phyloP scores from a whole-genome alignment of 1,284 basidiomycete species.

The Volvariella surrecta region DNA sequence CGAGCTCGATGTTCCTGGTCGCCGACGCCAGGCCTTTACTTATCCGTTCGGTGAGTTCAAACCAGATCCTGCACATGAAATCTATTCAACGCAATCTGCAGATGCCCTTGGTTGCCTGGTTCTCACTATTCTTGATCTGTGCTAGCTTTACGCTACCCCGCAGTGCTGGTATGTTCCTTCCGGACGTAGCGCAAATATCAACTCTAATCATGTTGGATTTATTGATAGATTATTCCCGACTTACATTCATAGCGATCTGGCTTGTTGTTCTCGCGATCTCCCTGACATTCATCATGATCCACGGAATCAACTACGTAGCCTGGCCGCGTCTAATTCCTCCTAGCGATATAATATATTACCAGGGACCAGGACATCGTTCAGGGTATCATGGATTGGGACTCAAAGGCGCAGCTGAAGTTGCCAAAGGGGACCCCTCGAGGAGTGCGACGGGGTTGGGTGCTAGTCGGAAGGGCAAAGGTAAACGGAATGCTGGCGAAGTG shows the following conservation, averaged over 20 bases:
- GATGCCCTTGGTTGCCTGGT: slow-evolving; percentile 81
- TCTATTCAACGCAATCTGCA: slow-evolving; percentile 21
- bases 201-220: slow-evolving; percentile 6
- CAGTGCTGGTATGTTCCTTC: slow-evolving; percentile 59
- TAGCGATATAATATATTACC: slow-evolving; percentile 80
- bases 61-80: neutral
- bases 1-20: slow-evolving; percentile 58
- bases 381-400: slow-evolving; percentile 72
- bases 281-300: slow-evolving; percentile 63
- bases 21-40: slow-evolving; percentile 74
- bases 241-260: slow-evolving; percentile 80
- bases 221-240: slow-evolving; percentile 62
- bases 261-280: slow-evolving; percentile 54
- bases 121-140: slow-evolving; percentile 82
- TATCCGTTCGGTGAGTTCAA: slow-evolving; percentile 66
- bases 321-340: slow-evolving; percentile 90
- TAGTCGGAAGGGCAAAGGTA: slow-evolving; percentile 17
- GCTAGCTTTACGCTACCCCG: slow-evolving; percentile 79
- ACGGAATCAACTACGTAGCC: slow-evolving; percentile 85
- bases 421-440: slow-evolving; percentile 24
- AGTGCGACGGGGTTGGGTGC: slow-evolving; percentile 29
- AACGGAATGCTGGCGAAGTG: slow-evolving; percentile 22
- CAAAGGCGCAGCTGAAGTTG: slow-evolving; percentile 11
- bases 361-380: slow-evolving; percentile 80
- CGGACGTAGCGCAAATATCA: slow-evolving; percentile 8